phyloP scores from a whole-genome alignment of 176 grass and related monocot species.

The Cenchrus fungigraminus region DNA sequence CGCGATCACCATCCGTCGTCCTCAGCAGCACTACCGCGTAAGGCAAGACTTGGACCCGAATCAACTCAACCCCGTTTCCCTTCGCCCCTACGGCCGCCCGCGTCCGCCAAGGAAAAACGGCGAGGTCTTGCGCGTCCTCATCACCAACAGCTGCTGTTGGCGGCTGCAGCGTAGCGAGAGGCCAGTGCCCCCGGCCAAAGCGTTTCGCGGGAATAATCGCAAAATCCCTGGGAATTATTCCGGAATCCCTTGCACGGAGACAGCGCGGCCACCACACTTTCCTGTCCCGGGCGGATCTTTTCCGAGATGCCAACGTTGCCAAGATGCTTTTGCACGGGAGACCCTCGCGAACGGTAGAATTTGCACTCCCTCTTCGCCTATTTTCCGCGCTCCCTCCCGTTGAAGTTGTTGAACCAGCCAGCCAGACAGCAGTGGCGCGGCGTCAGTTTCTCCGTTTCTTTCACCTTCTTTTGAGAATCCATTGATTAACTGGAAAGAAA shows the following conservation, averaged over 20 bases:
- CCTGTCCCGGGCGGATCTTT: not conserved
- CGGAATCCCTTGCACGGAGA: not conserved
- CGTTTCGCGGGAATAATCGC: too few species aligned
- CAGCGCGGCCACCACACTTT: slow-evolving; percentile 17
- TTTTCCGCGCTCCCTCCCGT: not conserved
- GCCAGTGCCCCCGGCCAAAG: too few species aligned
- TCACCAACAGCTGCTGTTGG: too few species aligned
- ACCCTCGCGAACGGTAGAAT: not conserved
- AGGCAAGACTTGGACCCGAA: slow-evolving; percentile 30
- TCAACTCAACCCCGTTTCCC: not conserved
- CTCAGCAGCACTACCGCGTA: not conserved
- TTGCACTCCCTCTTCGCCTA: not conserved
- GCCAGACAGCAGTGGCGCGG: not conserved
- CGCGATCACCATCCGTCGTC: too few species aligned
- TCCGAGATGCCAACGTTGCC: not conserved
- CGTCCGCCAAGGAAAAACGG: not conserved
- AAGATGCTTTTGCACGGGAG: not conserved
- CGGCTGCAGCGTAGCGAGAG: too few species aligned
- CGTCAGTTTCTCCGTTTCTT: not conserved
- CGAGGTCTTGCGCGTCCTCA: not conserved
- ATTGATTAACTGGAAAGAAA: not conserved
- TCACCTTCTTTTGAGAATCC: not conserved
- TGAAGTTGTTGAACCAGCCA: too few species aligned
- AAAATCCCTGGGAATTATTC: slow-evolving; percentile 41
- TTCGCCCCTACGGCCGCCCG: not conserved